These are phyloP conservation scores for Aspergillus arachidicola DNA, from an alignment of 2,329 filamentous ascomycete species.

Conservation along the genomic window DNA sequence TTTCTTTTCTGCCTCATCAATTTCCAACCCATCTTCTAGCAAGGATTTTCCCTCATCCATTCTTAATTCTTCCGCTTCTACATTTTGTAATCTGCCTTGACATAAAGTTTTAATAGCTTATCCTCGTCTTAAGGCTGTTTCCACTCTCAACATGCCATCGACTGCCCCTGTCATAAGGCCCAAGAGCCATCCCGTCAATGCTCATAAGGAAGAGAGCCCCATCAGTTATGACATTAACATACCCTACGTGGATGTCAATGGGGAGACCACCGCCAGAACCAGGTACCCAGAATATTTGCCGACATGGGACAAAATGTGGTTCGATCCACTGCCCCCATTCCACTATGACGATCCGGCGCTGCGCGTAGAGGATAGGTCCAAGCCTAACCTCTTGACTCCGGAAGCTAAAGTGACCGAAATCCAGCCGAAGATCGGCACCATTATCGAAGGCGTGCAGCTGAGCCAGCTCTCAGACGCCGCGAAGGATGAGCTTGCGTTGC, in stretches of 20 bases:
- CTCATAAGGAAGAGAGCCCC: slow-evolving; percentile 33
- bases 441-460: slow-evolving; percentile 50
- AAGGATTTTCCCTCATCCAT: not conserved
- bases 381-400: slow-evolving; percentile 38
- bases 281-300: slow-evolving; percentile 51
- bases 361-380: slow-evolving; percentile 44
- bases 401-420: slow-evolving; percentile 41
- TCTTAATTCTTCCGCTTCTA: not conserved
- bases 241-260: slow-evolving; percentile 49
- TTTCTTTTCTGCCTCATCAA: slow-evolving; percentile 1
- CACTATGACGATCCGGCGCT: slow-evolving; percentile 51
- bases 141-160: slow-evolving; percentile 31
- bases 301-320: slow-evolving; percentile 51
- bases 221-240: slow-evolving; percentile 53
- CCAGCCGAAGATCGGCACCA: slow-evolving; percentile 46
- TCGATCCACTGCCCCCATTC: slow-evolving; percentile 48
- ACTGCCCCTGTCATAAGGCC: slow-evolving; percentile 33
- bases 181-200: slow-evolving; percentile 28
- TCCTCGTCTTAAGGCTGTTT: not conserved
- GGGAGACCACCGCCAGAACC: slow-evolving; percentile 39
- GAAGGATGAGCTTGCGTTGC: slow-evolving; percentile 59
- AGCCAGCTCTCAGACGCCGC: slow-evolving; percentile 50
- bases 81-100: not conserved
- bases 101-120: no score
- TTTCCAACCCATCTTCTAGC: slow-evolving; percentile 2